These are phyloP conservation scores for Allium fistulosum DNA, from an alignment of 106 monocot species.

Conservation along the genomic window DNA sequence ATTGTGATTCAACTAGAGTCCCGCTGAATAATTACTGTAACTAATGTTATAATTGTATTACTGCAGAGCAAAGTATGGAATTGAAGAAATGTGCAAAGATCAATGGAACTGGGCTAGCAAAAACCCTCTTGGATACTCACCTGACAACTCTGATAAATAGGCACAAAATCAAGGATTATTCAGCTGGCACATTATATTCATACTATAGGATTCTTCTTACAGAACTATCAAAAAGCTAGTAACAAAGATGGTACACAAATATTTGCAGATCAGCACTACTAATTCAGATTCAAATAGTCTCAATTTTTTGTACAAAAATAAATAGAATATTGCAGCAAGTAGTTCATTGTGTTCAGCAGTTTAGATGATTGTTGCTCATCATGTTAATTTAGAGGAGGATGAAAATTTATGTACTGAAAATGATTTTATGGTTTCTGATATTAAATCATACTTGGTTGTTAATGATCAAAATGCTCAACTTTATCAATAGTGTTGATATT, in stretches of 20 bases:
- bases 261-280: slow-evolving; percentile 9
- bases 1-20: too few relatives aligned
- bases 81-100: slow-evolving; percentile 87
- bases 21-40: too few relatives aligned
- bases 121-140: slow-evolving; percentile 74
- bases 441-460: too few relatives aligned
- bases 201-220: background rate
- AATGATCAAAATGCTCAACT: too few relatives aligned
- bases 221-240: slow-evolving; percentile 5
- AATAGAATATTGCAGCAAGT: background rate
- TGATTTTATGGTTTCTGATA: too few relatives aligned
- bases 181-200: background rate
- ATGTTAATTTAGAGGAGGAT: too few relatives aligned
- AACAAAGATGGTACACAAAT: slow-evolving; percentile 2
- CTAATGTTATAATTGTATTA: background rate
- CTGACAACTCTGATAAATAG: slow-evolving; percentile 30
- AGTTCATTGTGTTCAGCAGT: too few relatives aligned
- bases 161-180: background rate
- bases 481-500: too few relatives aligned
- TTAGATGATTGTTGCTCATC: too few relatives aligned
- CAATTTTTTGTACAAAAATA: slow-evolving; percentile 2
- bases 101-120: slow-evolving; percentile 93
- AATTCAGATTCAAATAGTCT: slow-evolving; percentile 5
- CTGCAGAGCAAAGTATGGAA: slow-evolving; percentile 72
- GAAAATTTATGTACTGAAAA: too few relatives aligned